A percentile compares a stretch with the other conserved stretches of the same genome.
Evolutionary conservation across 2,329 filamentous ascomycete species (phyloP).

Genomic region (Aspergillus flavus): DNA sequence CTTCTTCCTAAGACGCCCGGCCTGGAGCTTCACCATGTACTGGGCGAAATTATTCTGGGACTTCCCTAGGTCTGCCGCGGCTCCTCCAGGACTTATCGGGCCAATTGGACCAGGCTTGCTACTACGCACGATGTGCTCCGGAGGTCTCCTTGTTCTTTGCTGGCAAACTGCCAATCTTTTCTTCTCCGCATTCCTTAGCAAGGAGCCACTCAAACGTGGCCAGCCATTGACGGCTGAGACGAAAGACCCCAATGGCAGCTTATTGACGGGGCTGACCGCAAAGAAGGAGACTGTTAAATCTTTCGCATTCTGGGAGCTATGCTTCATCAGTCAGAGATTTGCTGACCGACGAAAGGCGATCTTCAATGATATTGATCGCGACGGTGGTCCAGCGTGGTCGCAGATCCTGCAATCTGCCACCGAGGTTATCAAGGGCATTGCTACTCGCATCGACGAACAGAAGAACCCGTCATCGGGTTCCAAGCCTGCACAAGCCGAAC

Average conservation of each 20-base stretch:
- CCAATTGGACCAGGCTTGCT: slow-evolving; percentile 62
- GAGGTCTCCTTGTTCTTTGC: slow-evolving; percentile 67
- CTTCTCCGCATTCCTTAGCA: slow-evolving; percentile 79
- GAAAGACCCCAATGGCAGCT: slow-evolving; percentile 87
- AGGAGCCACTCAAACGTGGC: slow-evolving; percentile 81
- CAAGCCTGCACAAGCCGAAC: slow-evolving; percentile 45
- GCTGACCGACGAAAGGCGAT: slow-evolving; percentile 76
- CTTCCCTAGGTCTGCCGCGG: slow-evolving; percentile 70
- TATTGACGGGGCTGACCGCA: slow-evolving; percentile 79
- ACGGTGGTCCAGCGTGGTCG: slow-evolving; percentile 77
- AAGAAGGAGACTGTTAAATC: slow-evolving; percentile 78
- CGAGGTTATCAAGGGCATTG: slow-evolving; percentile 68
- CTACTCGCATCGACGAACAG: slow-evolving; percentile 66
- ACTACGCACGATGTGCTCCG: slow-evolving; percentile 61
- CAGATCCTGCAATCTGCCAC: slow-evolving; percentile 74
- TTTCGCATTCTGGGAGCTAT: slow-evolving; percentile 91
- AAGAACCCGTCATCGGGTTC: slow-evolving; percentile 49
- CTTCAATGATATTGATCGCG: slow-evolving; percentile 83
- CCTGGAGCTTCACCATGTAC: slow-evolving; percentile 71
- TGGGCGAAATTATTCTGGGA: slow-evolving; percentile 74
- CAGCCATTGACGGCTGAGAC: slow-evolving; percentile 81
- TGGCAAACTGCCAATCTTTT: slow-evolving; percentile 78
- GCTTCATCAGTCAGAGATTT: slow-evolving; percentile 74
- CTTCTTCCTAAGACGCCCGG: slow-evolving; percentile 61
- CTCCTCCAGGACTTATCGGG: slow-evolving; percentile 56